Base-by-base conservation (phyloP, 306 rosid genomes). In the Hylodesmum podocarpum region DNA sequence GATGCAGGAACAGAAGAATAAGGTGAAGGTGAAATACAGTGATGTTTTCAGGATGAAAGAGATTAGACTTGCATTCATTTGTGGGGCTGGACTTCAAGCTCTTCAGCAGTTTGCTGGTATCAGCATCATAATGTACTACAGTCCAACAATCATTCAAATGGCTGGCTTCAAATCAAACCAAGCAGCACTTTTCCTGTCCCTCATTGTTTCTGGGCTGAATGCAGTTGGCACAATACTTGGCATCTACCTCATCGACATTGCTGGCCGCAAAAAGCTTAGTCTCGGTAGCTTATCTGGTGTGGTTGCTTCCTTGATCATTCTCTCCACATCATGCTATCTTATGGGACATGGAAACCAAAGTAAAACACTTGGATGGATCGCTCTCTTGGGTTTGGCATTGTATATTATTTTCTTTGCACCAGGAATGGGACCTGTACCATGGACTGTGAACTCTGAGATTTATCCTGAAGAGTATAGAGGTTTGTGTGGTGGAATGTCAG, bases 11-110 rank as follows among this genome's bases (percentile, higher is more conserved):
- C 63, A n/a, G 18, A 61, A 44, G 39, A 89, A 47, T n/a, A 37
- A 39, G 78, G 70, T 5, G 1, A 41, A 78, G 31, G 86, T 88
- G 33, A 86, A 84, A 16, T 89, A 77, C 66, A 63, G 34, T 55
- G 92, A 89, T 66, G 92, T 87, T 39, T 91, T 87, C 71, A 83
- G 5, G 22, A 13, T 21, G 13, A 89, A 91, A 72, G 90, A 89
- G 77, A 89, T 91, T 40, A 85, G 96, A 81, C 67, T 81, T 59
- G 98, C 96, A 25, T 93, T 90, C 84, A 40, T 78, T 3, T 88
- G 81, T 47, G 98, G 94, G 22, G 98, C 85, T 15, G 98, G 98
- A 65, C 96, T 93, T 75, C 97, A 88, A 88, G 93, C 89, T 8
- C 86, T 93, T 67, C 96, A 90, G 82, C 93, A 93, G 67, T 81